Evolutionary conservation across 768 basidiomycete species (phyloP), one percentile per base, ranked within the genome.

Genomic region (Arthromyces matolae): DNA sequence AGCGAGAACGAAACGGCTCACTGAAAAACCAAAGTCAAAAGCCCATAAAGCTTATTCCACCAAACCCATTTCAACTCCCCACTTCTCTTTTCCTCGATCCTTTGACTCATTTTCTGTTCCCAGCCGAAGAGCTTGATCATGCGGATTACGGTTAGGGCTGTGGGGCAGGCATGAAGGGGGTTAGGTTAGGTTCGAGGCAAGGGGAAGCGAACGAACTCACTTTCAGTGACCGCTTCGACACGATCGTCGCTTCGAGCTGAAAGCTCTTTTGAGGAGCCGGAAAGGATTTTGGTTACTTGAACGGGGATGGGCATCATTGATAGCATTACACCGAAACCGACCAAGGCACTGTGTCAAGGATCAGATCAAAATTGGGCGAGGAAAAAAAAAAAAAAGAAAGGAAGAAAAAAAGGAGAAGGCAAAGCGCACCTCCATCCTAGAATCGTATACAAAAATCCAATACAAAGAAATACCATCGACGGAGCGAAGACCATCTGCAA

Each of bases 121-220:
- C 85, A 76, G 5, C 73, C 85, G 55, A 87, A 86, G 41, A 86
- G 66, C 65, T 86, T 86, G 57, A 84, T 69, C 78, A 85, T 84
- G 9, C 83, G 73, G 6, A 83, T 62, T 19, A 79, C 73, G 45
- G 71, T 75, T 53, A 81, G 66, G 3, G 71, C 81, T 80, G n/a
- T n/a, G n/a, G n/a, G n/a, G n/a, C n/a, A n/a, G n/a, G n/a, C n/a
- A n/a, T n/a, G n/a, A n/a, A n/a, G n/a, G n/a, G n/a, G n/a, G n/a
- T n/a, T n/a, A n/a, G n/a, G n/a, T n/a, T n/a, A n/a, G n/a, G n/a
- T n/a, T n/a, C n/a, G n/a, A n/a, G n/a, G n/a, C n/a, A n/a, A n/a
- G n/a, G n/a, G n/a, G n/a, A n/a, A 20, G 16, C 33, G 32, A 28
- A 28, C 45, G 34, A 58, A 40, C 70, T 52, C 49, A 78, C 79